A percentile compares a stretch with the other conserved stretches of the same genome.
Conservation (phyloP, 1,139 yeast genomes). For the Candida neerlandica region DNA sequence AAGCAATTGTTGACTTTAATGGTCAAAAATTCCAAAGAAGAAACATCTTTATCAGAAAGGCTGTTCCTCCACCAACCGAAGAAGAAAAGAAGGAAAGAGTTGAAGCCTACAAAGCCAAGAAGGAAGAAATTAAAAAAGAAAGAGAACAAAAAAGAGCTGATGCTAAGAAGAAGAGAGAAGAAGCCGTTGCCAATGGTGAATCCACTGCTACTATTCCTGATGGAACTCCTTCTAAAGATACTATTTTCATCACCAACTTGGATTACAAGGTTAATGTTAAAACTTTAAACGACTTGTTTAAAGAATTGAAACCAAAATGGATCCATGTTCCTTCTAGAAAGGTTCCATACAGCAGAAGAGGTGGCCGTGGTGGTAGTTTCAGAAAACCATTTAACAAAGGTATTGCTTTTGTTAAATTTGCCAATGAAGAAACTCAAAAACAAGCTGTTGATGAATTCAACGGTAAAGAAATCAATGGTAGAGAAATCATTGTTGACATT, state of each 20-base stretch:
- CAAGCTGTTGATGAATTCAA: constrained; percentile 53
- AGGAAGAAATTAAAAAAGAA: constrained; percentile 27
- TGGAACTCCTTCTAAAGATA: constrained; percentile 56
- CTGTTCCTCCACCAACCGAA: constrained; percentile 55
- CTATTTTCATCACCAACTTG: constrained; percentile 61
- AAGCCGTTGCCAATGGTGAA: constrained; percentile 16
- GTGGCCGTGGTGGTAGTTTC: constrained; percentile 25
- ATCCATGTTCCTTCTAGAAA: constrained; percentile 57
- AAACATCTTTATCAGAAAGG: constrained; percentile 51
- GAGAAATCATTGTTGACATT: constrained; percentile 55
- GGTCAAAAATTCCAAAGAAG: constrained; percentile 51
- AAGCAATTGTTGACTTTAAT: constrained; percentile 46
- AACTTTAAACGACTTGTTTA: constrained; percentile 47
- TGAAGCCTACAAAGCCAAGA: constrained; percentile 41
- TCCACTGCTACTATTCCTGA: constrained; percentile 33
- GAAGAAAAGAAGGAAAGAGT: constrained; percentile 45
- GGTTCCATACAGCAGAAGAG: constrained; percentile 45
- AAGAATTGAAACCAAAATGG: constrained; percentile 54
- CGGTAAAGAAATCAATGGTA: constrained; percentile 55
- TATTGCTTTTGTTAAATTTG: constrained; percentile 62
- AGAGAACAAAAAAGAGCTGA: constrained; percentile 23
- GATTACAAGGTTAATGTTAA: constrained; percentile 50
- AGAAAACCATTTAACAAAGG: constrained; percentile 58
- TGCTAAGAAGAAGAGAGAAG: constrained; percentile 19
- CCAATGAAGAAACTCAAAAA: constrained; percentile 48